Conservation (phyloP, 176 grass and related monocot species). For the Musa troglodytarum region DNA sequence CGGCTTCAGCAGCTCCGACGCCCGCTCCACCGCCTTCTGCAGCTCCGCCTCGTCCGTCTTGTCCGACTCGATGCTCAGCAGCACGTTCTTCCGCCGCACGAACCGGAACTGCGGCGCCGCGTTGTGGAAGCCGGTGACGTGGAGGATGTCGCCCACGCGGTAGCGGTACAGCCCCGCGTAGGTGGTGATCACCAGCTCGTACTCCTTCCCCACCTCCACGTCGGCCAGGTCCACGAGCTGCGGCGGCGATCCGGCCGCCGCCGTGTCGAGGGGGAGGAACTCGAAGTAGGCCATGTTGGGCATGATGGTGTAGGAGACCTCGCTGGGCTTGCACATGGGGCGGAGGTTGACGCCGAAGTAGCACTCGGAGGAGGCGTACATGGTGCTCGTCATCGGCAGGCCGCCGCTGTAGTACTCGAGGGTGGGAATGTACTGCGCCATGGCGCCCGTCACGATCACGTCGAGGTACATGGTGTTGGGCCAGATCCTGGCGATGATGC, state of each 20-base stretch:
- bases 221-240: slow-evolving; percentile 21
- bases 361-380: slow-evolving; percentile 97
- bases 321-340: slow-evolving; percentile 71
- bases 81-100: slow-evolving; percentile 19
- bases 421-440: slow-evolving; percentile 94
- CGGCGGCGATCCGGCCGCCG: slow-evolving; percentile 3
- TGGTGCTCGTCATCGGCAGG: slow-evolving; percentile 91
- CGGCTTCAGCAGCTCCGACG: not conserved
- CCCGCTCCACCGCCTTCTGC: slow-evolving; percentile 16
- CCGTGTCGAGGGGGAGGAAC: slow-evolving; percentile 55
- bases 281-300: slow-evolving; percentile 99
- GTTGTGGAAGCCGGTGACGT: slow-evolving; percentile 23
- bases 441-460: slow-evolving; percentile 94
- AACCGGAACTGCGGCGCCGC: slow-evolving; percentile 23
- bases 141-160: slow-evolving; percentile 26
- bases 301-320: slow-evolving; percentile 98
- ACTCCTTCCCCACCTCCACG: slow-evolving; percentile 20
- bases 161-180: slow-evolving; percentile 21
- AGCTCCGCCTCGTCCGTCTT: slow-evolving; percentile 33
- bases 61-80: slow-evolving; percentile 24
- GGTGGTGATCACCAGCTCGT: slow-evolving; percentile 28
- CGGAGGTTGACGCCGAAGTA: slow-evolving; percentile 96
- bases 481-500: slow-evolving; percentile 73
- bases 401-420: slow-evolving; percentile 86
- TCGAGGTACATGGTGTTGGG: slow-evolving; percentile 98